Percentiles rank a stretch among this genome's conserved stretches.
These are phyloP conservation scores for Pyrrhoderma lamaoense DNA, from an alignment of 1,284 basidiomycete species.

Conservation along the genomic window DNA sequence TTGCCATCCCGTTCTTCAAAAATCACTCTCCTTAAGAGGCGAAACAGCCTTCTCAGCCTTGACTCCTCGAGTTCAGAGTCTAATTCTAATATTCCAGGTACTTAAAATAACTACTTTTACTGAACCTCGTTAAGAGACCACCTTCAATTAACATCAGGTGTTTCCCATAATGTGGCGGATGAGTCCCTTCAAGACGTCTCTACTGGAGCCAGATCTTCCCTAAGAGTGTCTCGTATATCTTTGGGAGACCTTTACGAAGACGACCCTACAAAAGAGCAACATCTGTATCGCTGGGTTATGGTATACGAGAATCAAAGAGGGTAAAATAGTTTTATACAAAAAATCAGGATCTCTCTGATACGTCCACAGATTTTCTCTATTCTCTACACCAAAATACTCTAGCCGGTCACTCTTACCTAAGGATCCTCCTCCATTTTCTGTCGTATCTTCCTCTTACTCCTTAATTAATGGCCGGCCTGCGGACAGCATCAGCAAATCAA, in stretches of 20 bases:
- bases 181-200: neutral
- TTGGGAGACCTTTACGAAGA: neutral
- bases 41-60: neutral
- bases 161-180: too few species aligned
- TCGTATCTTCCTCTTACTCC: conserved; percentile 32
- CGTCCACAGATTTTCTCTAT: conserved; percentile 51
- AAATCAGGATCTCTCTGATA: conserved; percentile 1
- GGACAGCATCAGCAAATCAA: conserved; percentile 14
- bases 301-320: conserved; percentile 77
- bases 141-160: too few species aligned
- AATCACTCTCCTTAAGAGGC: conserved; percentile 9
- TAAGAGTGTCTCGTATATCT: neutral
- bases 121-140: too few species aligned
- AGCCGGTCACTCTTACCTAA: conserved; percentile 57
- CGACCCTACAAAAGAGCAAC: conserved; percentile 10
- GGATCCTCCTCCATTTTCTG: conserved; percentile 71
- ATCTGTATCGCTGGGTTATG: conserved; percentile 60
- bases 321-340: conserved; percentile 29
- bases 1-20: neutral
- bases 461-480: conserved; percentile 5
- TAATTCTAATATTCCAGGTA: neutral
- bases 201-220: neutral
- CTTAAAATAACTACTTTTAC: too few species aligned
- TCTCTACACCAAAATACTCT: conserved; percentile 68
- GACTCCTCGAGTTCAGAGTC: neutral